phyloP scores from a whole-genome alignment of 305 asterid genomes.

The Ilex paraguariensis region DNA sequence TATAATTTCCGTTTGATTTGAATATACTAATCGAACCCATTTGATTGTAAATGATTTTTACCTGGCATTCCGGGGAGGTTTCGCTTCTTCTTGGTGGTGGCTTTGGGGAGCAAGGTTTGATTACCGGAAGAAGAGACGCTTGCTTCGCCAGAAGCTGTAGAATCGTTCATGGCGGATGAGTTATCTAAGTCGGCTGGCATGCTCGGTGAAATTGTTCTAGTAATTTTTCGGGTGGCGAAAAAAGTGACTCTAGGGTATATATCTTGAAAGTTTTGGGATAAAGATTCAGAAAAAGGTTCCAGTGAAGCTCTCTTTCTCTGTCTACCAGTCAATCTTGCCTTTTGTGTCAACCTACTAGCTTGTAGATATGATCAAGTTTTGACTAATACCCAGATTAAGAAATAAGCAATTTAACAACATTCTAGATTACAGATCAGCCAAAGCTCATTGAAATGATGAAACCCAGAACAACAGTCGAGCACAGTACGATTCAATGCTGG shows the following conservation, averaged over 20 bases:
- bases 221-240: constrained; percentile 19
- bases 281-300: constrained; percentile 2
- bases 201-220: background rate
- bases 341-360: constrained; percentile 31
- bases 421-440: constrained; percentile 10
- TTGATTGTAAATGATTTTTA: constrained; percentile 10
- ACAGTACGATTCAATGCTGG: background rate
- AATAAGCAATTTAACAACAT: constrained; percentile 16
- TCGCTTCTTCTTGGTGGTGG: constrained; percentile 56
- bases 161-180: constrained; percentile 48
- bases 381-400: constrained; percentile 24
- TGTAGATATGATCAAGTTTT: constrained; percentile 10
- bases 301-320: constrained; percentile 8
- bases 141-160: constrained; percentile 60
- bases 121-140: constrained; percentile 47
- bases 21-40: too few relatives aligned
- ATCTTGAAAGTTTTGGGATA: constrained; percentile 14
- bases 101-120: constrained; percentile 31
- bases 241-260: constrained; percentile 18
- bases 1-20: too few relatives aligned
- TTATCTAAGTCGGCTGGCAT: constrained; percentile 34
- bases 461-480: background rate
- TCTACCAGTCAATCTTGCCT: constrained; percentile 32
- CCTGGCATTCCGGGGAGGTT: constrained; percentile 93
- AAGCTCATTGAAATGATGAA: constrained; percentile 1